Conservation (phyloP, 2,329 filamentous ascomycete genomes). For the Trichoderma brevicompactum region DNA sequence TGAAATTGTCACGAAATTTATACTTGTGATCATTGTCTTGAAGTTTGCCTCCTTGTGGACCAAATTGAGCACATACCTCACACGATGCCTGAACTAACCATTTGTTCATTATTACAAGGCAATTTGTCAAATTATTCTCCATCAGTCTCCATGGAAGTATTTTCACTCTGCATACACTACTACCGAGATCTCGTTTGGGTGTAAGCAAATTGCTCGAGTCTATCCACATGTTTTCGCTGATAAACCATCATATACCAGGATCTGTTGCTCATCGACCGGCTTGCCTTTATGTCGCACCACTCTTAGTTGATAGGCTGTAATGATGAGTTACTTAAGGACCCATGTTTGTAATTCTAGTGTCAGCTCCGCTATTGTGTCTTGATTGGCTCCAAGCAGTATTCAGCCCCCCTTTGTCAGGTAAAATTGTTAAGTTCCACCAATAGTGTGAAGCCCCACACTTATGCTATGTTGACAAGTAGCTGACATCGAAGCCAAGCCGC, state of each 20-base stretch:
- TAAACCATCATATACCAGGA: background rate
- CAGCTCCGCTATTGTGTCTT: conserved; percentile 12
- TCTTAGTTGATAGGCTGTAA: background rate
- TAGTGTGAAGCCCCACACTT: background rate
- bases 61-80: background rate
- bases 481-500: conserved; percentile 13
- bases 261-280: background rate
- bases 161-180: background rate
- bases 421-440: conserved; percentile 12
- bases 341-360: conserved; percentile 22
- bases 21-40: background rate
- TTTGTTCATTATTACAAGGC: background rate
- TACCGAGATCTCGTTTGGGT: background rate
- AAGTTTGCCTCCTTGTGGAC: background rate
- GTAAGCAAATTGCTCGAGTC: background rate
- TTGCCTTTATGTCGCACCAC: background rate
- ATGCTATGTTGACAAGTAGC: conserved; percentile 22
- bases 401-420: background rate
- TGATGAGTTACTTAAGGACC: conserved; percentile 1
- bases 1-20: background rate
- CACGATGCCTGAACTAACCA: background rate
- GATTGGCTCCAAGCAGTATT: background rate
- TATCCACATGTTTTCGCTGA: background rate
- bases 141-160: background rate
- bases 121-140: background rate